Evolutionary conservation across 2,329 filamentous ascomycete genomes (phyloP), one percentile per base, ranked within the genome.

Genomic region (Ophiognomonia clavigignenti-juglandacearum): DNA sequence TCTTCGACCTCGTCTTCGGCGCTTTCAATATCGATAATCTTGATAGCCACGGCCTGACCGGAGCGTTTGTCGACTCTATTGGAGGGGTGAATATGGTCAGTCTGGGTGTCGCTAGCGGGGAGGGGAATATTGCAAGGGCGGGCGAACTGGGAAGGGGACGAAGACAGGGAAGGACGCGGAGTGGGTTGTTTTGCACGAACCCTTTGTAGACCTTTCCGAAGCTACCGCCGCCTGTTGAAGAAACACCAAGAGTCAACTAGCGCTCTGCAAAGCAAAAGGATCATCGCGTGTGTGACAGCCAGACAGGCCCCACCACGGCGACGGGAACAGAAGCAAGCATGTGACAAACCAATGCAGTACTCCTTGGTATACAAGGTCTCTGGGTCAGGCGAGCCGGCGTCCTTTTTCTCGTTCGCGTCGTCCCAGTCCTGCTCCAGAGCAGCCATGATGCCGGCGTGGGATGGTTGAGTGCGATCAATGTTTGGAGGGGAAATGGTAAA

Each of bases 171-270:
- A 57, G 55, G 18, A n/a, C 23, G 13, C 8, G 3, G 1, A 48
- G 39, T n/a, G 35, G 36, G 18, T 19, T 11, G 19, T 24, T 42
- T 22, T 29, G 26, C 7, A 63, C 71, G 51, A 75, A 91, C 88
- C 93, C 93, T 78, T 97, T 97, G 78, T 92, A 98, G 53, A 98
- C 93, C 69, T 95, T 95, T 62, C 93, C 93, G 71, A 98, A 98
- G 68, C 92, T 97, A 52, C 93, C 93, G 58, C 93, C 93, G 58
- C 93, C 92, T 90, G 59, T 45, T 44, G 45, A 32, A 47, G n/a
- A 44, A 26, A 41, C 42, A 52, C 26, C 61, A 61, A 59, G 61
- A 57, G 49, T 51, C 38, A 51, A 39, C 35, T 24, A 48, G 42
- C 39, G 40, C 23, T 52, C 50, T 14, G 35, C 39, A 48, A 32